phyloP scores from a whole-genome alignment of 2,329 filamentous ascomycete species.

The Rutstroemia sp. region DNA sequence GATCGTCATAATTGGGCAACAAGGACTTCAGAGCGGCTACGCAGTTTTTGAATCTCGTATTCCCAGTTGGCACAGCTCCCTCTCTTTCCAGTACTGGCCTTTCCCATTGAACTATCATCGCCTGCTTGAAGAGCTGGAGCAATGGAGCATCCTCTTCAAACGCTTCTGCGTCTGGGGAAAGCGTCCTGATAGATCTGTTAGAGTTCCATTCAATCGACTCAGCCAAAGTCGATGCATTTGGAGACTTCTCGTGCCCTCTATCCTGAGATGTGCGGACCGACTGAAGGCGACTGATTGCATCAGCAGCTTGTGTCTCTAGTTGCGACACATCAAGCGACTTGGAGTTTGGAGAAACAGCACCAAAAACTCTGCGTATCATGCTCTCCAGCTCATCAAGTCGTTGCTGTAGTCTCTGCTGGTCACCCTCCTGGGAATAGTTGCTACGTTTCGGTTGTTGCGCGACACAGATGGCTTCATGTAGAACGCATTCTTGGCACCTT shows the following conservation, averaged over 20 bases:
- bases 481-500: background rate
- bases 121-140: conserved; percentile 15
- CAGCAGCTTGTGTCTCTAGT: conserved; percentile 6
- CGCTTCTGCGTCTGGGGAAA: background rate
- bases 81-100: background rate
- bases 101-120: conserved; percentile 9
- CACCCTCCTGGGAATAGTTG: conserved; percentile 4
- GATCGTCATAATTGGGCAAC: conserved; percentile 11
- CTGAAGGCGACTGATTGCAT: conserved; percentile 10
- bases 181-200: background rate
- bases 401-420: conserved; percentile 8
- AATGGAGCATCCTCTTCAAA: conserved; percentile 15
- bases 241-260: background rate
- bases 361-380: conserved; percentile 17
- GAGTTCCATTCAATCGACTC: background rate
- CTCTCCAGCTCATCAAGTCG: conserved; percentile 25
- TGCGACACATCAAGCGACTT: background rate
- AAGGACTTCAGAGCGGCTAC: background rate
- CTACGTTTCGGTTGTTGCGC: conserved; percentile 32
- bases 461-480: conserved; percentile 34
- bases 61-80: background rate
- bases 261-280: background rate
- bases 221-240: background rate
- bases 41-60: background rate
- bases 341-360: conserved; percentile 7